These are phyloP conservation scores for Chlamydomonas incerta DNA, from an alignment of 139 green algal genomes.

Conservation along the genomic window DNA sequence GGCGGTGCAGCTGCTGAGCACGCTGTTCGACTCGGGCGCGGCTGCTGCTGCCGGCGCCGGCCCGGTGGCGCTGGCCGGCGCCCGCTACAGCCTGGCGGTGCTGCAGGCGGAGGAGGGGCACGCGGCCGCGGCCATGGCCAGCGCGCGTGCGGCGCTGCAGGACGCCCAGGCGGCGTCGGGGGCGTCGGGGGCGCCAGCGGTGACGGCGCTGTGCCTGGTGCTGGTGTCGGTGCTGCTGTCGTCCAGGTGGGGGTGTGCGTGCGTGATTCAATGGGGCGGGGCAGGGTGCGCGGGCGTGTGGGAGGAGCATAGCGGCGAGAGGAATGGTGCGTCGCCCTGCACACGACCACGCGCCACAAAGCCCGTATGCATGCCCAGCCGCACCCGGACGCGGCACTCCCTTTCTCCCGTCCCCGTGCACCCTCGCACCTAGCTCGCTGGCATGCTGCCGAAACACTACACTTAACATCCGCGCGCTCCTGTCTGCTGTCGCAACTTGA, in stretches of 20 bases:
- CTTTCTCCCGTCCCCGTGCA: too few species aligned
- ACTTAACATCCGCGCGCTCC: too few species aligned
- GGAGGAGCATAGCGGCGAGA: too few species aligned
- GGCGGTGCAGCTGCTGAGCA: slow-evolving; percentile 7
- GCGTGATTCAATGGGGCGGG: too few species aligned
- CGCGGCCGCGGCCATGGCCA: neutral
- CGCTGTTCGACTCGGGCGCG: neutral
- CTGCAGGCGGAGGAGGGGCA: slow-evolving; percentile 42
- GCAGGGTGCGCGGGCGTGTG: neutral
- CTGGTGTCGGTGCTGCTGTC: slow-evolving; percentile 42
- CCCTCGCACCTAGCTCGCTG: too few species aligned
- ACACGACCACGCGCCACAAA: too few species aligned
- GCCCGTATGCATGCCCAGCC: too few species aligned
- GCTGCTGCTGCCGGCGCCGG: neutral
- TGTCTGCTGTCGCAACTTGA: too few species aligned
- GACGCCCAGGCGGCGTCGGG: neutral
- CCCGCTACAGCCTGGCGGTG: slow-evolving; percentile 38
- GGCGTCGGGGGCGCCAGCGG: too few species aligned
- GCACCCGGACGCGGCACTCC: too few species aligned
- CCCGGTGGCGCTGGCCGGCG: neutral
- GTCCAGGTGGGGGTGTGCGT: neutral
- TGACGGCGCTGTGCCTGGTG: slow-evolving; percentile 30
- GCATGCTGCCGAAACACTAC: too few species aligned
- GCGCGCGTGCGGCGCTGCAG: slow-evolving; percentile 1
- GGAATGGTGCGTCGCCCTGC: too few species aligned